Evolutionary conservation across 306 rosid genomes (phyloP).

Genomic region (Acacia crassicarpa): DNA sequence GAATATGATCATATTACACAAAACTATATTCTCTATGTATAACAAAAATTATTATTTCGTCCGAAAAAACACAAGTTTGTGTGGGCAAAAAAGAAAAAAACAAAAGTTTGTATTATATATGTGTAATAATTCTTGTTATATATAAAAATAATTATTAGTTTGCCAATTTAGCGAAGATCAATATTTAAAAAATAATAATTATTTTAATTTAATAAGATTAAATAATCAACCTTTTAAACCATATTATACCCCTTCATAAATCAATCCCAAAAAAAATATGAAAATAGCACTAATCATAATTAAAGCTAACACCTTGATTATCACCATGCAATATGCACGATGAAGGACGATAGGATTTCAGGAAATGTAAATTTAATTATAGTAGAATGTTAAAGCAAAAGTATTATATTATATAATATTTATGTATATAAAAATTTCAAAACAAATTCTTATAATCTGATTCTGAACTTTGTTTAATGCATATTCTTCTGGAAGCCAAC

Average conservation of each 20-base stretch:
- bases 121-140: too few relatives aligned
- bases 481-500: slow-evolving; percentile 30
- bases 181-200: too few relatives aligned
- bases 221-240: too few relatives aligned
- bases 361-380: neutral
- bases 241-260: too few relatives aligned
- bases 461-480: slow-evolving; percentile 22
- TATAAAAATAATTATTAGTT: too few relatives aligned
- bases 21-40: neutral
- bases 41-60: too few relatives aligned
- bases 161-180: neutral
- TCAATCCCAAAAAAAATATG: neutral
- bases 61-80: too few relatives aligned
- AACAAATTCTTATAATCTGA: neutral
- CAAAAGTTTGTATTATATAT: too few relatives aligned
- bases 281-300: neutral
- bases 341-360: neutral
- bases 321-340: neutral
- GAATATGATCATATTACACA: neutral
- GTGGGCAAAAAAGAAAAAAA: too few relatives aligned
- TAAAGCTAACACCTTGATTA: neutral
- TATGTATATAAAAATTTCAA: slow-evolving; percentile 1
- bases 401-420: neutral
- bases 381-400: neutral
- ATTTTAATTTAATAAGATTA: too few relatives aligned